phyloP scores from a whole-genome alignment of 2,329 filamentous ascomycete species.

The Pseudogymnoascus sp. region DNA sequence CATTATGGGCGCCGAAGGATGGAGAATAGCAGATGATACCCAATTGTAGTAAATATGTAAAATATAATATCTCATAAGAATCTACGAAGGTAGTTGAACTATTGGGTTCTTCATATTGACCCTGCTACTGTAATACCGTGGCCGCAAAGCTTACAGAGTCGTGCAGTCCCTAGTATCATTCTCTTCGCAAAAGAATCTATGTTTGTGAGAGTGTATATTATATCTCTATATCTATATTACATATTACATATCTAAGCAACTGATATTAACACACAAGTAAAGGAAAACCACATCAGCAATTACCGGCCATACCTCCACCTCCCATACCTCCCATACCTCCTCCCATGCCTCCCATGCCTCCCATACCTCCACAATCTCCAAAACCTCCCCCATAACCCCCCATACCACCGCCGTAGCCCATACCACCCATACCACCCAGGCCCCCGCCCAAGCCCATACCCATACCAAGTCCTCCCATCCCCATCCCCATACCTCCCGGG shows the following conservation, averaged over 20 bases:
- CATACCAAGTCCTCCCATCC: neutral
- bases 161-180: neutral
- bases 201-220: neutral
- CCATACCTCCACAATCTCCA: neutral
- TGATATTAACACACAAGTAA: neutral
- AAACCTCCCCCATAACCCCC: neutral
- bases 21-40: slow-evolving; percentile 29
- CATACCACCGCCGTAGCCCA: neutral
- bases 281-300: neutral
- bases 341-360: neutral
- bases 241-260: neutral
- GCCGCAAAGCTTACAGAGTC: neutral
- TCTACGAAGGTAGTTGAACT: neutral
- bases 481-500: neutral
- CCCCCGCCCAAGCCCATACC: neutral
- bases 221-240: neutral
- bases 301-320: neutral
- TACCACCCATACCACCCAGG: neutral
- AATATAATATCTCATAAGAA: neutral
- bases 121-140: neutral
- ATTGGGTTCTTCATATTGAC: neutral
- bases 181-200: neutral
- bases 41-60: slow-evolving; percentile 8
- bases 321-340: neutral
- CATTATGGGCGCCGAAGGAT: slow-evolving; percentile 54